Percentiles rank a stretch among this genome's conserved stretches.
Conservation (phyloP, 768 basidiomycete species). For the Rhodotorula babjevae region DNA sequence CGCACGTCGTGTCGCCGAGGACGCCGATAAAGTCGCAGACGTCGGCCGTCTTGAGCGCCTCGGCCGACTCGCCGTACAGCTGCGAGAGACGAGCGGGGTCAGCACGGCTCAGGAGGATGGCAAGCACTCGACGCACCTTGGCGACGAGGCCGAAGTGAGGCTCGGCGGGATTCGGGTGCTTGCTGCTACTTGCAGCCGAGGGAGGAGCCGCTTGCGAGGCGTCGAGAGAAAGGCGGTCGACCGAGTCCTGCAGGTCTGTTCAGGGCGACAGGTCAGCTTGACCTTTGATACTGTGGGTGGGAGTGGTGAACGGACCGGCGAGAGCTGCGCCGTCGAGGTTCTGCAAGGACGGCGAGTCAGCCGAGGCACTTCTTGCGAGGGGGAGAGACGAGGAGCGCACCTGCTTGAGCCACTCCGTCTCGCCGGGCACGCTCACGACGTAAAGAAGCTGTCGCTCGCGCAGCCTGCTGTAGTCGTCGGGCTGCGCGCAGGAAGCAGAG, state of each 20-base stretch:
- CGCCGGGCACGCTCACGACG: slow-evolving; percentile 42
- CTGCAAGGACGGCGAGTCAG: not conserved
- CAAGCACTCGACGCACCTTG: slow-evolving; percentile 25
- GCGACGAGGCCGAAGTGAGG: slow-evolving; percentile 34
- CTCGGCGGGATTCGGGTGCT: slow-evolving; percentile 32
- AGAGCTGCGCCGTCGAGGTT: slow-evolving; percentile 12
- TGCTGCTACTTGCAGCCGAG: slow-evolving; percentile 6
- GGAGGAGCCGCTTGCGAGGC: not conserved
- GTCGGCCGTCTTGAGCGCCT: slow-evolving; percentile 35
- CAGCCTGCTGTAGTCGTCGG: slow-evolving; percentile 43
- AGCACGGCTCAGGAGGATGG: not conserved
- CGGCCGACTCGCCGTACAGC: slow-evolving; percentile 34
- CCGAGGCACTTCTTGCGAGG: not conserved
- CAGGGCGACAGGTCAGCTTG: not conserved
- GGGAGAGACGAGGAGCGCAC: slow-evolving; percentile 5
- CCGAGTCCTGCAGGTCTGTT: slow-evolving; percentile 20
- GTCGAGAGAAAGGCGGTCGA: slow-evolving; percentile 14
- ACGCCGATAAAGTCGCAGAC: slow-evolving; percentile 42
- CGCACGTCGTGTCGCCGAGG: slow-evolving; percentile 37
- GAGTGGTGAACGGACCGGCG: not conserved
- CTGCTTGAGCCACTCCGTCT: slow-evolving; percentile 41
- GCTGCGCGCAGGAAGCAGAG: not conserved
- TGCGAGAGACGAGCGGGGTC: not conserved
- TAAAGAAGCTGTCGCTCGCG: slow-evolving; percentile 42
- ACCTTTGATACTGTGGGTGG: no score